Percentiles rank a stretch among this genome's conserved stretches.
These are phyloP conservation scores for Wickerhamomyces chambardii DNA, from an alignment of 805 yeast genomes.

Conservation along the genomic window DNA sequence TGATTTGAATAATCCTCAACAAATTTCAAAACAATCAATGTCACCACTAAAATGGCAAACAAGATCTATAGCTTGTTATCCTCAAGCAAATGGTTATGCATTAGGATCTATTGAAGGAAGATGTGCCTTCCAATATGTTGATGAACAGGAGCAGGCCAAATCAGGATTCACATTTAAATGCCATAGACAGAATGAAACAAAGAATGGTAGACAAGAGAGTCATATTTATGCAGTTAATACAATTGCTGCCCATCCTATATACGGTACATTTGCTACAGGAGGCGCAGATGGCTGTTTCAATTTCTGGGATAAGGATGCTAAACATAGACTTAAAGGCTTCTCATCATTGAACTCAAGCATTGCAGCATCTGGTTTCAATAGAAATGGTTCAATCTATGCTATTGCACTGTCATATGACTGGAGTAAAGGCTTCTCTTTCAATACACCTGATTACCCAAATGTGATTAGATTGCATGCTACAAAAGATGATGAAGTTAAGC, in stretches of 20 bases:
- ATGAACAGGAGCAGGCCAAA: conserved; percentile 65
- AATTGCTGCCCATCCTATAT: conserved; percentile 78
- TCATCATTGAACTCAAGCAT: conserved; percentile 62
- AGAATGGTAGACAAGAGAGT: conserved; percentile 45
- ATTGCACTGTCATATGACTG: conserved; percentile 93
- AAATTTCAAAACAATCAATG: conserved; percentile 60
- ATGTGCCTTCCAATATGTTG: conserved; percentile 89
- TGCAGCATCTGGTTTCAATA: conserved; percentile 72
- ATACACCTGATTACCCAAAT: conserved; percentile 67
- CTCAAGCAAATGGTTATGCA: conserved; percentile 90
- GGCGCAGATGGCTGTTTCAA: conserved; percentile 93
- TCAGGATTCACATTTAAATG: conserved; percentile 88
- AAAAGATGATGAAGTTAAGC: conserved; percentile 77
- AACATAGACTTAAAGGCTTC: conserved; percentile 76
- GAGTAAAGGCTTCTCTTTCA: conserved; percentile 82
- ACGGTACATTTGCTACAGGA: conserved; percentile 89
- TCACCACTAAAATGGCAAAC: conserved; percentile 91
- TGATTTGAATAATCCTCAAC: conserved; percentile 76
- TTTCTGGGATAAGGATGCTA: conserved; percentile 93
- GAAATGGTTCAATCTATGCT: conserved; percentile 78
- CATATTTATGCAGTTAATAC: conserved; percentile 74
- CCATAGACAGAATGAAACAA: conserved; percentile 65
- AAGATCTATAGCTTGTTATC: conserved; percentile 71
- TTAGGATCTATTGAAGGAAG: conserved; percentile 93
- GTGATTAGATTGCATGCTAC: conserved; percentile 76